Base-by-base conservation (phyloP, 805 yeast genomes). In the baker's yeast (Saccharomyces cerevisiae) region DNA sequence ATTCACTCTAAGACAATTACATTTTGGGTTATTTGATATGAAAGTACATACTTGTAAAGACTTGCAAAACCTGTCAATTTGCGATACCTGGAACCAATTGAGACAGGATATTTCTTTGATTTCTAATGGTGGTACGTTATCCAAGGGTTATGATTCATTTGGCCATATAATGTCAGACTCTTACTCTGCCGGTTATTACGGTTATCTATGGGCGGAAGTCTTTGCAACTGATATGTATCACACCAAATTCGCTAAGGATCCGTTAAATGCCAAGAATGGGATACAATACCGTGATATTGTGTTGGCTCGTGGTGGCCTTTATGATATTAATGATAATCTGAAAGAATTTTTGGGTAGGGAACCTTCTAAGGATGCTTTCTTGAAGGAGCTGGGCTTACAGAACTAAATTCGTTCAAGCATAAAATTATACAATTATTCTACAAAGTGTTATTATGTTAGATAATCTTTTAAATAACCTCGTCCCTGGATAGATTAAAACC, bases 151-250 rank as follows among this genome's bases (percentile, higher is more conserved):
- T 64, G 82, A 84, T 31, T 82, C 89, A 0, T 88, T 88, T 67
- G 89, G 88, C 1, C 96, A 89, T 66, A 77, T 80, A 53, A 80
- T 87, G 67, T 80, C 84, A 75, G 89, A 89, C 41, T 92, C 95
- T 17, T 89, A 89, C 68, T 92, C 87, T 53, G 83, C 91, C 10
- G 90, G 91, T 3, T 89, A 89, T 71, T 89, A 89, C 62, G 96
- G 96, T 1, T 89, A 89, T 68, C 71, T 88, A 72, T 89, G 89
- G 84, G 86, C 95, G 2, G 84, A 83, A 63, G 96, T 87, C 14
- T 89, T 84, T 74, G 94, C 96, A 1, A 80, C 88, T 6, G 96
- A 89, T 68, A 86, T 89, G 66, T 89, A 79, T 73, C 82, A 86
- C 68, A 72, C 87, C 4, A 78, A 80, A 63, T 89, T 89, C 76